Evolutionary conservation across 1,284 basidiomycete genomes (phyloP), one percentile per base, ranked within the genome.

Genomic region (Moesziomyces sp.): DNA sequence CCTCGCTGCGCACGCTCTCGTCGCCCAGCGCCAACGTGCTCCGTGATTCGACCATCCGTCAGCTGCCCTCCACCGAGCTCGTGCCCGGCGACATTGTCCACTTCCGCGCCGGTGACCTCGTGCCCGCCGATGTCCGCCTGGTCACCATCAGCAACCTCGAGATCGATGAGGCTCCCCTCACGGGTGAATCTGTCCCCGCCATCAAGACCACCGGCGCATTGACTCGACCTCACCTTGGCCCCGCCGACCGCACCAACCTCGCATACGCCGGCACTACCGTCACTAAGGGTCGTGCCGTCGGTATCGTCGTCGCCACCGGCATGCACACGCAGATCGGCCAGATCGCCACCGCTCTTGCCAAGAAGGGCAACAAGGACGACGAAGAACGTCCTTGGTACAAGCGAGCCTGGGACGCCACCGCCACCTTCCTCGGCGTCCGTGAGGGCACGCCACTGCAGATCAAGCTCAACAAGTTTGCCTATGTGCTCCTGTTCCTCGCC

Each of bases 371-470:
- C 50, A 65, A 53, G 24, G 58, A 66, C 24, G 58, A 57, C 18
- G 47, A 11, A n/a, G 46, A 54, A 16, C 50, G 58, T 14, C 53
- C 64, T 35, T 75, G 62, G 59, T 73, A 67, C 51, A 63, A 65
- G 49, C 70, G 77, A 16, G 52, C 57, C 13, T 80, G 78, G 78
- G 75, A 77, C 38, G 45, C 73, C 24, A 66, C 57, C 35, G 77
- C 78, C 42, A 64, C 51, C 40, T 77, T 77, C 67, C 73, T 87
- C n/a, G 87, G 87, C 48, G 79, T 87, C 5, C 85, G 83, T 19
- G 86, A 86, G 24, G 87, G 86, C 7, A 90, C 89, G 0, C 90
- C 89, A 1, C 86, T 90, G 5, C 89, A 90, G 82, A 88, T 88
- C 81, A 90, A 89, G 82, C 85, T 88, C 60, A 86, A 87, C 79